Percentiles rank a stretch among this genome's conserved stretches.
phyloP scores from a whole-genome alignment of 176 grass and related monocot species.

The Paspalum vaginatum region DNA sequence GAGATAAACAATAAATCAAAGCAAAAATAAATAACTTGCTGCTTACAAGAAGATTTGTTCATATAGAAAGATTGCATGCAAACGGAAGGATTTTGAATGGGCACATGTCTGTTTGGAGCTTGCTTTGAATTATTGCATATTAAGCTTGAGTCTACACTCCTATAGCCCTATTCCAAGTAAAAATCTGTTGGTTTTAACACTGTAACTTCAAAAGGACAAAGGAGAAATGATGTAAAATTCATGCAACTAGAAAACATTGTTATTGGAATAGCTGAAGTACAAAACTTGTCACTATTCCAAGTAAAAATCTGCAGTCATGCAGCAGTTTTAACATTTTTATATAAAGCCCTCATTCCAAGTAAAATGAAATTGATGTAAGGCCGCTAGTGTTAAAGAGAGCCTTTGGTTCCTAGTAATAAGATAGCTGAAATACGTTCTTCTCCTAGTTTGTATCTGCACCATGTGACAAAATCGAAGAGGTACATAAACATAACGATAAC shows the following conservation, averaged over 20 bases:
- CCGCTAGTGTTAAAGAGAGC: not conserved
- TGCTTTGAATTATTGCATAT: not conserved
- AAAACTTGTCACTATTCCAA: not conserved
- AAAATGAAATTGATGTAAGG: not conserved
- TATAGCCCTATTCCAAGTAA: not conserved
- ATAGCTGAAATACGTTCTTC: not conserved
- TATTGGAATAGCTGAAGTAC: not conserved
- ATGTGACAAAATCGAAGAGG: not conserved
- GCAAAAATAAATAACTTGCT: too few species aligned
- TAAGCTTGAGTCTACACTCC: not conserved
- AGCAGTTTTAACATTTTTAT: not conserved
- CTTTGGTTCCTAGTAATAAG: not conserved
- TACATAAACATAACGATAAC: not conserved
- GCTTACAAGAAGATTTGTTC: too few species aligned
- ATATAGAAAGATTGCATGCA: too few species aligned
- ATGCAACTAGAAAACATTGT: constrained; percentile 1
- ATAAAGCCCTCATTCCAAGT: not conserved
- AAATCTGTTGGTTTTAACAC: not conserved
- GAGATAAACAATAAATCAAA: too few species aligned
- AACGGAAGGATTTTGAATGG: too few species aligned
- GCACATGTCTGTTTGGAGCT: not conserved
- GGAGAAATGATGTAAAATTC: not conserved
- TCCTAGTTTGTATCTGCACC: not conserved
- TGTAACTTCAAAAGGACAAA: not conserved
- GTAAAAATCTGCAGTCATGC: not conserved